Base-by-base conservation (phyloP, 192 early-diverging fungal genomes). In the Coemansia sp. region DNA sequence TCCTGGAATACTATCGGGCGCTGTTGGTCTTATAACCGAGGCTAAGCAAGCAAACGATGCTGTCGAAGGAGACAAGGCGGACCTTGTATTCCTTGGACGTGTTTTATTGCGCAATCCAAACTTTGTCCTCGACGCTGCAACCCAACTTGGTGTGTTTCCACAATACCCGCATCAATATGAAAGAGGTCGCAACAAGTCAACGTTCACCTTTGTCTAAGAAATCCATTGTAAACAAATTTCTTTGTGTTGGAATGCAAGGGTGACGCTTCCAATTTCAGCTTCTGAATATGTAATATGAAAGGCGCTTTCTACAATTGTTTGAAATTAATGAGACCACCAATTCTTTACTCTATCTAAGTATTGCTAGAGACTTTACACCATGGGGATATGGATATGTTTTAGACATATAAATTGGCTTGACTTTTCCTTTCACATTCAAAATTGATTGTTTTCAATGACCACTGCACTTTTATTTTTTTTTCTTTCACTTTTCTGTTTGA, bases 1-100 rank as follows among this genome's bases (percentile, higher is more conserved):
- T 10, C 84, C 85, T 7, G 87, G 80, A 2, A 61, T 93, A 15
- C 23, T 81, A 4, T 81, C 89, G 1, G 88, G 79, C 6, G 85
- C 92, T 0, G 95, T 95, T 6, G 92, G 92, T 0, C 61, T 86
- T 3, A 96, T 97, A 61, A 86, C 82, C 7, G 77, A 86, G 13
- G 77, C 85, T 9, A 45, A 84, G 19, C 86, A 92, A 59, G 93
- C 93, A 0, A 88, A 96, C 40, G 81, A 83, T 2, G 85, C 95
- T 19, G 49, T 98, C 12, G 64, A 85, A 37, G 49, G 68, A 0
- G 83, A 84, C 9, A 69, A 80, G 59, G 95, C 96, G 0, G 94
- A 97, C 72, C 42, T 91, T 40, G 78, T 97, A 13, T 84, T 91
- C 9, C 40, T 93, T 6, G 95, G 80, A 15, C 85, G 95, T 16